These are phyloP conservation scores for Hygrophorus pudorinus DNA, from an alignment of 768 basidiomycete species.

Conservation along the genomic window DNA sequence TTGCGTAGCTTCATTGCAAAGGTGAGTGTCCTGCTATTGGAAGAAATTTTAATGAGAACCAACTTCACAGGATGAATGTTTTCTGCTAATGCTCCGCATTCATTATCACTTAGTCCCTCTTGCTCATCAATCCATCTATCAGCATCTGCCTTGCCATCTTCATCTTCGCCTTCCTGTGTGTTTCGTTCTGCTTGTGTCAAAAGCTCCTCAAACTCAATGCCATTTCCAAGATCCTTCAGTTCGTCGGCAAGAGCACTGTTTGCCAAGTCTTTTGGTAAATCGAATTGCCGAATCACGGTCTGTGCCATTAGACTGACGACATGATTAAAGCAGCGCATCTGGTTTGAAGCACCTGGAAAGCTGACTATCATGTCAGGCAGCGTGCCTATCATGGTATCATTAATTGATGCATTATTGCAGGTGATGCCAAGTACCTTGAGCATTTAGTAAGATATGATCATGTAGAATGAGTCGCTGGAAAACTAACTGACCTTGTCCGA, in stretches of 20 bases:
- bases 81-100: slow-evolving; percentile 1
- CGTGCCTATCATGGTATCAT: slow-evolving; percentile 23
- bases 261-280: slow-evolving; percentile 12
- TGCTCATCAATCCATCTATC: slow-evolving; percentile 5
- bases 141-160: not conserved
- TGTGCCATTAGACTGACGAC: slow-evolving; percentile 29
- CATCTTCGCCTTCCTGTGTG: not conserved
- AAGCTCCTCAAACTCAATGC: slow-evolving; percentile 6
- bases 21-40: slow-evolving; percentile 4
- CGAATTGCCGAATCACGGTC: slow-evolving; percentile 22
- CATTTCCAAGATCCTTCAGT: slow-evolving; percentile 1
- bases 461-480: slow-evolving; percentile 4
- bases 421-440: slow-evolving; percentile 22
- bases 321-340: slow-evolving; percentile 28
- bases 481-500: slow-evolving; percentile 20
- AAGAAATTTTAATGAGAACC: slow-evolving; percentile 8
- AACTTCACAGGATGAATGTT: slow-evolving; percentile 1
- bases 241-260: not conserved
- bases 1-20: slow-evolving; percentile 17
- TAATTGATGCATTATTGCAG: slow-evolving; percentile 26
- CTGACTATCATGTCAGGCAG: slow-evolving; percentile 13
- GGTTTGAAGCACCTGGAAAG: slow-evolving; percentile 18
- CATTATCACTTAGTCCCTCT: not conserved
- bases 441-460: not conserved
- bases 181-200: not conserved